phyloP scores from a whole-genome alignment of 192 early-diverging fungal genomes.

The Backusella tarrabulga region DNA sequence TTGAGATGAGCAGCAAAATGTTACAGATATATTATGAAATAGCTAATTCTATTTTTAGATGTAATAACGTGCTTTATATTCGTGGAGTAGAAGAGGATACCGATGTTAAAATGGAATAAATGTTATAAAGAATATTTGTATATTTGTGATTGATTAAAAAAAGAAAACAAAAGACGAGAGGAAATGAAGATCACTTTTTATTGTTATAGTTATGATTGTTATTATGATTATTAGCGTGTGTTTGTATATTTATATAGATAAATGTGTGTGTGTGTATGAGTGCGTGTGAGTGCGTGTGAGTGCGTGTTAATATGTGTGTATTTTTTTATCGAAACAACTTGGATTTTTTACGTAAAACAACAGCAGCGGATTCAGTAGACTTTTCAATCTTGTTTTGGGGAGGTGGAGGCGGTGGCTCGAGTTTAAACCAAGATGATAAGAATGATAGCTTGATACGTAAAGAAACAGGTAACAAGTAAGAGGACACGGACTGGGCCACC shows the following conservation, averaged over 20 bases:
- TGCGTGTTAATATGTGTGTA: neutral
- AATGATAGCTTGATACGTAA: constrained; percentile 18
- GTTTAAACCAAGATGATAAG: constrained; percentile 15
- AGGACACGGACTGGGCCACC: neutral
- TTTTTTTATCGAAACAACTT: neutral
- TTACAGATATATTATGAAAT: neutral
- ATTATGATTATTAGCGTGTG: neutral
- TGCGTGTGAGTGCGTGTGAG: neutral
- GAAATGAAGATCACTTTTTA: neutral
- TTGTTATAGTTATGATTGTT: neutral
- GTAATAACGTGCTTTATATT: constrained; percentile 84
- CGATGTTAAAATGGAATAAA: constrained; percentile 18
- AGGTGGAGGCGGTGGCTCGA: neutral
- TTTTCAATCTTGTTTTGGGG: neutral
- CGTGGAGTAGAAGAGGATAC: constrained; percentile 64
- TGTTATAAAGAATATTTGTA: constrained; percentile 5
- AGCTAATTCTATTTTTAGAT: constrained; percentile 46
- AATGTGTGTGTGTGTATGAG: neutral
- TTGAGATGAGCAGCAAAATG: neutral
- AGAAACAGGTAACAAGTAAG: constrained; percentile 20
- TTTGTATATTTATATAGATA: constrained; percentile 1
- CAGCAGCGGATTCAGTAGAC: neutral
- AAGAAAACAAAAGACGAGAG: neutral
- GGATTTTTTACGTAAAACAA: neutral
- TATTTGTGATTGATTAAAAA: neutral